Percentiles rank a stretch among this genome's conserved stretches.
Evolutionary conservation across 2,329 filamentous ascomycete species (phyloP).

Genomic region (Nemania bipapillata): DNA sequence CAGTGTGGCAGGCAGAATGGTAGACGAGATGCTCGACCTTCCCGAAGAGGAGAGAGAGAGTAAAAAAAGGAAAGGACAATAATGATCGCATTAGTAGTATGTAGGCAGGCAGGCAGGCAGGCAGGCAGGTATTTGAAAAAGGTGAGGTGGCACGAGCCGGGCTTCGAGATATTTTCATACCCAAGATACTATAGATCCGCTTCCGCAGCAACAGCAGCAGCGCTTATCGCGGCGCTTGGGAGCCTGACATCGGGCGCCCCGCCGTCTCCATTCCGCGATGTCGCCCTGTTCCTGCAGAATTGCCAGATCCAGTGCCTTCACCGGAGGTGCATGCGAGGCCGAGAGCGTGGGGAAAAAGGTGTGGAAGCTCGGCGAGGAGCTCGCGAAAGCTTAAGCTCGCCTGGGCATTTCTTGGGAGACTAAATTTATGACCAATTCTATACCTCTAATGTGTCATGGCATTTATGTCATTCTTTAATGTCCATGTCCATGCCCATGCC

Average conservation of each 20-base stretch:
- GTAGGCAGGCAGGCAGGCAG: too few relatives aligned
- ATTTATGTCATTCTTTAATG: neutral
- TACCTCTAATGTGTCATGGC: neutral
- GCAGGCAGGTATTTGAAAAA: conserved; percentile 9
- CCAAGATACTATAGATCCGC: conserved; percentile 48
- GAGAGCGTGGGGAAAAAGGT: conserved; percentile 55
- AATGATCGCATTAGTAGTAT: neutral
- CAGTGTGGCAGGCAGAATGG: neutral
- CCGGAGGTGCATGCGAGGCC: conserved; percentile 48
- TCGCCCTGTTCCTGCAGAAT: conserved; percentile 54
- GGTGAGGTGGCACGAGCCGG: conserved; percentile 41
- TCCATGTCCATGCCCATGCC: too few relatives aligned
- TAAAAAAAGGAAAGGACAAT: neutral
- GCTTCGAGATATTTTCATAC: conserved; percentile 52
- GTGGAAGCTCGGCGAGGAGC: conserved; percentile 59
- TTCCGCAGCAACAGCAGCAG: conserved; percentile 51
- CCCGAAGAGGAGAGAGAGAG: conserved; percentile 12
- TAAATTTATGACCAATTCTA: conserved; percentile 1
- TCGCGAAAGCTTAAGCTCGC: conserved; percentile 53
- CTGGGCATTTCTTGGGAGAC: conserved; percentile 33
- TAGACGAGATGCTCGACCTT: conserved; percentile 13
- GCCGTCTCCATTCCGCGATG: conserved; percentile 27
- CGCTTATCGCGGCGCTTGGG: conserved; percentile 55
- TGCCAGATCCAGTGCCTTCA: conserved; percentile 37
- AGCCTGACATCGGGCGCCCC: conserved; percentile 39